These are phyloP conservation scores for Calophaca sinica DNA, from an alignment of 306 rosid species.

Conservation along the genomic window DNA sequence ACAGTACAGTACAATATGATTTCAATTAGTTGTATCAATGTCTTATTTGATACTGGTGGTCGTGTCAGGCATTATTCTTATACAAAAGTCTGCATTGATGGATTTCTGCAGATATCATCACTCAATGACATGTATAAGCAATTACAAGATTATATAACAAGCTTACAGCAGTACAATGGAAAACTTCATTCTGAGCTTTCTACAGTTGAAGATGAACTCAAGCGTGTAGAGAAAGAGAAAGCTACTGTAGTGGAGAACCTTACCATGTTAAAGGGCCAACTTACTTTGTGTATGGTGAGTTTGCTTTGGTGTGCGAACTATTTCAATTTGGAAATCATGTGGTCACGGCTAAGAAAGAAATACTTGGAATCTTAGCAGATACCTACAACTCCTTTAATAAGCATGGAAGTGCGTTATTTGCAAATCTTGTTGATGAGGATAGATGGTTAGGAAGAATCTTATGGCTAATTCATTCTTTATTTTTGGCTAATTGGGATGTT, in stretches of 20 bases:
- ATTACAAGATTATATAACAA: slow-evolving; percentile 91
- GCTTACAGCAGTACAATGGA: slow-evolving; percentile 92
- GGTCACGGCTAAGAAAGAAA: background rate
- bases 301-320: slow-evolving; percentile 34
- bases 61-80: background rate
- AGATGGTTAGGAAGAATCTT: too few species aligned
- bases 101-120: slow-evolving; percentile 75
- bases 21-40: slow-evolving; percentile 13
- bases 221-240: slow-evolving; percentile 87
- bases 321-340: slow-evolving; percentile 23
- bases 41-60: slow-evolving; percentile 5
- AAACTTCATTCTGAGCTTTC: slow-evolving; percentile 96
- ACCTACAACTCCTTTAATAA: too few species aligned
- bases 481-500: background rate
- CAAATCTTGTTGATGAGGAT: too few species aligned
- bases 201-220: slow-evolving; percentile 83
- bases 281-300: slow-evolving; percentile 84
- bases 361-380: slow-evolving; percentile 29
- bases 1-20: background rate
- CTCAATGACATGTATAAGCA: slow-evolving; percentile 97
- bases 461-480: background rate
- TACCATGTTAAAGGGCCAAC: slow-evolving; percentile 81
- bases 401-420: too few species aligned
- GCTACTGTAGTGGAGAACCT: slow-evolving; percentile 77
- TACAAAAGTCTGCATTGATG: slow-evolving; percentile 20